Base-by-base conservation (phyloP, 2,329 filamentous ascomycete species). In the Blumeria graminis region DNA sequence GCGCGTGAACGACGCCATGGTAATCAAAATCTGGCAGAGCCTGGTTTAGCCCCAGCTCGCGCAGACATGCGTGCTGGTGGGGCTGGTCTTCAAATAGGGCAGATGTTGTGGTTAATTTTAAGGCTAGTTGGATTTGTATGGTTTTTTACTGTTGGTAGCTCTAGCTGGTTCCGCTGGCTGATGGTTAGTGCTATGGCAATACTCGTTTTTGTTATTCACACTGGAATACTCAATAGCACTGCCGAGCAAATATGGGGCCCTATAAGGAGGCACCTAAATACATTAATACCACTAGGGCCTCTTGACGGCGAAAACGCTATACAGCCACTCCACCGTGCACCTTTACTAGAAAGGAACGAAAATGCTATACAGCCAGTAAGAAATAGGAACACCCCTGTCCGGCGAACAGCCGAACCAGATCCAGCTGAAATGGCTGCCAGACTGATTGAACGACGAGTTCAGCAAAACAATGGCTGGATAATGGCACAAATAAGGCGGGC, bases 81-180 rank as follows among this genome's bases (percentile, higher is more conserved):
- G 13, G 9, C 66, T 16, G 62, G 61, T 56, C 60, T 62, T 18
- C 63, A 63, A 55, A 38, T 77, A n/a, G 76, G 75, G 70, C 77
- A 77, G n/a, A 74, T 81, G 55, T 64, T 82, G 33, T 82, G 78
- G 79, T 70, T 82, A 55, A 61, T 81, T 0, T 68, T 78, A 38
- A 73, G 79, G 7, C 67, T 83, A 8, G 69, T 71, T 10, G 66
- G 77, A 6, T 80, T 82, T 63, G 72, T 82, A 11, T 82, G 77
- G 76, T 78, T 80, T 67, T 81, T 82, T 59, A 81, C 78, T 0
- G 73, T 73, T 9, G 73, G 75, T 0, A 71, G 73, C 48, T 70
- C 73, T 1, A 80, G 73, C 62, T 81, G 77, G 77, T 72, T 72
- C 8, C 73, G 78, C 52, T 80, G 75, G 74, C 62, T 77, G 7